Evolutionary conservation across 1,284 basidiomycete genomes (phyloP), one percentile per base, ranked within the genome.

Genomic region (Peniophora sp.): DNA sequence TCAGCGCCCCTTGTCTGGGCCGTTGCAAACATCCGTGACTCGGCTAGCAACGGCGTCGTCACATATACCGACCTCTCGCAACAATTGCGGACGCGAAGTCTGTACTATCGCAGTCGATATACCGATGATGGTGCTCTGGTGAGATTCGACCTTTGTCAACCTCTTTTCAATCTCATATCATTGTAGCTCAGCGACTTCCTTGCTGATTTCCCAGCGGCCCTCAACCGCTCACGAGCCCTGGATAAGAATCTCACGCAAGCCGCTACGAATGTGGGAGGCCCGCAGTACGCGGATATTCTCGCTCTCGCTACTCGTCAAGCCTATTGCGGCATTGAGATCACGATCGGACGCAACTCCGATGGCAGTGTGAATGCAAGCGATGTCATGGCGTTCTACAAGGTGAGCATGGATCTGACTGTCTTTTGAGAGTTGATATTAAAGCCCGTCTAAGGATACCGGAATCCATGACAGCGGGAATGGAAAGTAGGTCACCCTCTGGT

Each of bases 351-450:
- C 20, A 24, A 45, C 23, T 12, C 47, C 38, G 23, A 32, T 1
- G 52, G 53, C 14, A 9, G 20, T 2, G 16, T 39, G 20, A 23
- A 53, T 36, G 17, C 36, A 11, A 47, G 46, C 3, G 53, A 54
- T 36, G 53, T 53, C 11, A 54, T 53, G 48, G 53, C 53, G 52
- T 54, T 54, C 52, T 54, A 54, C 52, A 54, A 47, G 34, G 45
- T 53, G 14, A 49, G 17, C 16, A 36, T 2, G 16, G 24, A 12
- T 20, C 32, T 8, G 27, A 20, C 22, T 38, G 24, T 45, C 9
- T 20, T 20, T 14, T 22, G 19, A 11, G 35, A 8, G 22, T 3
- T 25, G 25, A 49, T 14, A 20, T 2, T 44, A 3, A 6, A 19
- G 22, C 22, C 11, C 8, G 8, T 41, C 39, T n/a, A 8, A 41